Evolutionary conservation across 2,329 filamentous ascomycete species (phyloP).

Genomic region (Fusarium scirpi): DNA sequence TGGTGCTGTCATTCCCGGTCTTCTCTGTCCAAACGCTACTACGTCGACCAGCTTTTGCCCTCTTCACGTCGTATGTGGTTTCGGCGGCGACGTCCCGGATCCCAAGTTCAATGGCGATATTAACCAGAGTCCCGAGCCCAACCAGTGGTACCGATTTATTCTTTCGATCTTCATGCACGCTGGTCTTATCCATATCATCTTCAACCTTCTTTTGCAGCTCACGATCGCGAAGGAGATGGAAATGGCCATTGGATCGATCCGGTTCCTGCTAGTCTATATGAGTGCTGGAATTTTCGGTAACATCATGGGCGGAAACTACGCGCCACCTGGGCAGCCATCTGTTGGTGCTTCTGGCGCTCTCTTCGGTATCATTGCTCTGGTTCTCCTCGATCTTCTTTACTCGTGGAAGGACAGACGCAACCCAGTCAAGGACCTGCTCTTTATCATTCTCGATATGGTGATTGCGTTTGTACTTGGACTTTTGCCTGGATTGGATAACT

Average conservation of each 20-base stretch:
- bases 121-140: slow-evolving; percentile 71
- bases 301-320: slow-evolving; percentile 93
- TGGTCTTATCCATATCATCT: slow-evolving; percentile 92
- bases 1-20: slow-evolving; percentile 57
- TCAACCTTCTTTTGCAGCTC: slow-evolving; percentile 93
- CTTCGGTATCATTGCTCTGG: slow-evolving; percentile 91
- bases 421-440: slow-evolving; percentile 86
- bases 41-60: slow-evolving; percentile 72
- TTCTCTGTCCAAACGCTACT: slow-evolving; percentile 86
- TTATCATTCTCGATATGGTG: slow-evolving; percentile 84
- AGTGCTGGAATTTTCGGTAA: slow-evolving; percentile 95
- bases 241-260: slow-evolving; percentile 84
- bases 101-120: slow-evolving; percentile 68
- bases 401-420: slow-evolving; percentile 84
- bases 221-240: slow-evolving; percentile 95
- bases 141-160: slow-evolving; percentile 99
- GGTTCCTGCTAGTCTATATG: slow-evolving; percentile 91
- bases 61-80: slow-evolving; percentile 85
- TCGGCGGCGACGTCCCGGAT: slow-evolving; percentile 74
- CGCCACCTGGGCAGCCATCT: slow-evolving; percentile 82
- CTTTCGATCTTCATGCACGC: slow-evolving; percentile 95
- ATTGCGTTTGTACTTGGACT: slow-evolving; percentile 94
- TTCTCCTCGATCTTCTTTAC: slow-evolving; percentile 89
- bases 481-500: slow-evolving; percentile 94
- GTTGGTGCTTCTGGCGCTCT: slow-evolving; percentile 90